Base-by-base conservation (phyloP, 352 stramenopile species). In the Plasmopara muralis region DNA sequence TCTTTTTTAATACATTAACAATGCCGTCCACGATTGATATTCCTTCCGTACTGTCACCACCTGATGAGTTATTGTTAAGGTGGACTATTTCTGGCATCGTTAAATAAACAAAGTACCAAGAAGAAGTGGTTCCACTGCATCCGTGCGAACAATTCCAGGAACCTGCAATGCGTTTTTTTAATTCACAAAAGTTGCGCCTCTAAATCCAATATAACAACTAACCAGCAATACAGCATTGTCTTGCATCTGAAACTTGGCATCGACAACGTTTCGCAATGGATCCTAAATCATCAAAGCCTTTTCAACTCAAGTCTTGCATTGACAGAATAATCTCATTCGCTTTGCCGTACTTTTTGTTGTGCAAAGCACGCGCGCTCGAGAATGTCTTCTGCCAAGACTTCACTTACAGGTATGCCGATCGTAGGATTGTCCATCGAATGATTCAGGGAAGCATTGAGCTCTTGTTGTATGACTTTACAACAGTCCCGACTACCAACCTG, bases 301-400 rank as follows among this genome's bases (percentile, higher is more conserved):
- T 31, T 4, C 28, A 10, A 20, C 2, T 2, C 15, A 50, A n/a
- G 20, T 25, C 1, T 25, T 25, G 20, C 20, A 8, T 42, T 35
- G 15, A 38, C 5, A 41, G 12, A 41, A 16, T 18, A 41, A 2
- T 8, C 15, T 33, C n/a, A 28, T 28, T 3, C 37, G 10, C 15
- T 43, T 16, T 6, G 15, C 15, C 14, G 9, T 53, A 77, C 73
- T 55, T 66, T 71, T 56, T 72, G 68, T 46, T 87, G 83, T 3
- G 71, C 67, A 53, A 94, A 92, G 62, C 79, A 90, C 1, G 79
- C 81, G 14, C 82, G 68, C 43, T 89, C 78, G 6, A 92, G 63
- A 47, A 89, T 70, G 39, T 89, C 75, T 55, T 90, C 75, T 13
- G 62, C 65, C 33, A 68, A 53, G 7, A 34, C 39, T 43, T 64